Evolutionary conservation across 2,329 filamentous ascomycete genomes (phyloP).

Genomic region (Stachybotrys chlorohalonatus): DNA sequence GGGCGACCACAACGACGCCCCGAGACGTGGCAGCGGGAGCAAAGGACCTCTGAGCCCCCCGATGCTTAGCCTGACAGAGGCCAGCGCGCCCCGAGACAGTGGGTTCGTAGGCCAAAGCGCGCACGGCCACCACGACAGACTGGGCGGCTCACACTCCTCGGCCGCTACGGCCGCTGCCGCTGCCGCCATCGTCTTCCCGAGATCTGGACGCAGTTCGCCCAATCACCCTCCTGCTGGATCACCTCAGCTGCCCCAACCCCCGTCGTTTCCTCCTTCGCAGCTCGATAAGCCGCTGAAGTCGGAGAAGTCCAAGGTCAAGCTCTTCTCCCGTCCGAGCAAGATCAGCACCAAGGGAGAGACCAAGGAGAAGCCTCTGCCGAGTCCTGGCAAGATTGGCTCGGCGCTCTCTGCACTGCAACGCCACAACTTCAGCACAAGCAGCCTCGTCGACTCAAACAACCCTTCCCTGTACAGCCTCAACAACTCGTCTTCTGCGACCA

Average conservation of each 20-base stretch:
- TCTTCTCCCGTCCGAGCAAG: slow-evolving; percentile 71
- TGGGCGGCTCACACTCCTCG: slow-evolving; percentile 49
- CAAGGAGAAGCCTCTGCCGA: slow-evolving; percentile 60
- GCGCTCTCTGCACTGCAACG: slow-evolving; percentile 57
- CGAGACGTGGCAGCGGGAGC: slow-evolving; percentile 34
- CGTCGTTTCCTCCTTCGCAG: slow-evolving; percentile 26
- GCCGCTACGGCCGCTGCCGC: slow-evolving; percentile 52
- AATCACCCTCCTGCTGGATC: slow-evolving; percentile 24
- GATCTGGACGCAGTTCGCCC: slow-evolving; percentile 48
- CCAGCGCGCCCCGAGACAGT: slow-evolving; percentile 50
- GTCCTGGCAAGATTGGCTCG: slow-evolving; percentile 62
- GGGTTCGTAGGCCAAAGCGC: slow-evolving; percentile 38
- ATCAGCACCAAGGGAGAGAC: slow-evolving; percentile 61
- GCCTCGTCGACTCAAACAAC: slow-evolving; percentile 51
- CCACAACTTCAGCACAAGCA: slow-evolving; percentile 62
- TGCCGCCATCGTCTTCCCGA: slow-evolving; percentile 65
- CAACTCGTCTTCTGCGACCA: slow-evolving; percentile 71
- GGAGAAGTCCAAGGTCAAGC: slow-evolving; percentile 71
- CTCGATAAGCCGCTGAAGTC: slow-evolving; percentile 51
- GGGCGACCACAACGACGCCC: slow-evolving; percentile 31
- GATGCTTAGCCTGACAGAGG: slow-evolving; percentile 54
- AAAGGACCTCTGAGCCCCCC: slow-evolving; percentile 51
- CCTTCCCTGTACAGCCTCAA: slow-evolving; percentile 62
- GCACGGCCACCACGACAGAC: slow-evolving; percentile 47
- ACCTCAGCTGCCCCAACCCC: slow-evolving; percentile 26